These are phyloP conservation scores for Aspergillus homomorphus DNA, from an alignment of 495 filamentous ascomycete genomes.

Conservation along the genomic window DNA sequence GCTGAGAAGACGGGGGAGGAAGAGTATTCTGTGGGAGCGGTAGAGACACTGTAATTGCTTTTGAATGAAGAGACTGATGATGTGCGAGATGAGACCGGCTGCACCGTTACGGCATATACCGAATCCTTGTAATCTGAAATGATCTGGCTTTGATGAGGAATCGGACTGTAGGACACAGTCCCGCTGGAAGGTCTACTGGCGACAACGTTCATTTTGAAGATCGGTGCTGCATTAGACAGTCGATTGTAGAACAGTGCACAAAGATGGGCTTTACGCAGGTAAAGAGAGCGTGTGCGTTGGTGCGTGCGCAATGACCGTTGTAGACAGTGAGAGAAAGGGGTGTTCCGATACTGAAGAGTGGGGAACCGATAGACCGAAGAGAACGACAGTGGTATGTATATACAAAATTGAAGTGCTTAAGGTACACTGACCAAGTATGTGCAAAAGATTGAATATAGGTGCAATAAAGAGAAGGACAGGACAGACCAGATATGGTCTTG, in stretches of 20 bases:
- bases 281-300: background rate
- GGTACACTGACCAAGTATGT: slow-evolving; percentile 5
- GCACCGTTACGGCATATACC: slow-evolving; percentile 30
- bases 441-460: slow-evolving; percentile 3
- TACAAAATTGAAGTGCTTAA: background rate
- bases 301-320: slow-evolving; percentile 9
- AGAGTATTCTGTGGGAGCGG: slow-evolving; percentile 37
- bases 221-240: slow-evolving; percentile 13
- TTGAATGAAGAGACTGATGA: slow-evolving; percentile 44
- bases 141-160: slow-evolving; percentile 20
- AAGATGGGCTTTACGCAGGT: background rate
- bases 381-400: slow-evolving; percentile 5
- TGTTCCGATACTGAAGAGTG: background rate
- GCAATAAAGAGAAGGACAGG: slow-evolving; percentile 1
- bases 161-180: slow-evolving; percentile 31
- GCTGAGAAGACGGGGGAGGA: slow-evolving; percentile 32
- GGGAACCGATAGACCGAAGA: background rate
- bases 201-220: slow-evolving; percentile 39
- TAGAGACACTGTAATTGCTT: slow-evolving; percentile 39
- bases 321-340: slow-evolving; percentile 7
- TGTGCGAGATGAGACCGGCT: slow-evolving; percentile 33
- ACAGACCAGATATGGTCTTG: background rate
- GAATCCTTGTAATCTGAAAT: slow-evolving; percentile 24
- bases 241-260: slow-evolving; percentile 8
- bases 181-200: slow-evolving; percentile 41